These are phyloP conservation scores for Hyaloscypha variabilis DNA, from an alignment of 495 filamentous ascomycete genomes.

Conservation along the genomic window DNA sequence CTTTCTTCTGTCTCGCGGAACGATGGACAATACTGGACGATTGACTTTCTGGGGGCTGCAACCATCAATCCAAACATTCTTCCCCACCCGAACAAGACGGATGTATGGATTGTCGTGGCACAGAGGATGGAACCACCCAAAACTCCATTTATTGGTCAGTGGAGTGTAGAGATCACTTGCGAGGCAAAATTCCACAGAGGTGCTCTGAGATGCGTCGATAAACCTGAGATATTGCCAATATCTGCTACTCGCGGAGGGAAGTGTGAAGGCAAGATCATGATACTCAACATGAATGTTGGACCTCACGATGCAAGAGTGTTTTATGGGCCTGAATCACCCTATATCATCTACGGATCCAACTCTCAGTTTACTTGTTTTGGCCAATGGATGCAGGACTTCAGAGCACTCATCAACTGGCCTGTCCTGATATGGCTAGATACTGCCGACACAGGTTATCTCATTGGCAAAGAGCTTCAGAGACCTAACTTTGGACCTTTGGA, in stretches of 20 bases:
- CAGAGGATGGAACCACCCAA: conserved; percentile 30
- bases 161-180: conserved; percentile 47
- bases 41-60: conserved; percentile 41
- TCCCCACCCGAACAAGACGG: conserved; percentile 45
- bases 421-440: conserved; percentile 14
- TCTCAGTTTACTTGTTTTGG: conserved; percentile 53
- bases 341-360: conserved; percentile 52
- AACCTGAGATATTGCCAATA: conserved; percentile 43
- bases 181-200: conserved; percentile 43
- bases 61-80: conserved; percentile 57
- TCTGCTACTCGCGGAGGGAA: conserved; percentile 42
- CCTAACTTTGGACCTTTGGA: conserved; percentile 43
- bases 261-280: conserved; percentile 42
- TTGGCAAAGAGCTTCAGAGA: conserved; percentile 48
- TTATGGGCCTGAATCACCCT: conserved; percentile 49
- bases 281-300: conserved; percentile 41
- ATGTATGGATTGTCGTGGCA: conserved; percentile 51
- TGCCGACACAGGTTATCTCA: conserved; percentile 34
- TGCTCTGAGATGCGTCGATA: conserved; percentile 41
- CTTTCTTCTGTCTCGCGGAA: conserved; percentile 46
- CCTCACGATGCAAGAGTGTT: conserved; percentile 57
- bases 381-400: conserved; percentile 53
- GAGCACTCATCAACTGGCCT: conserved; percentile 46
- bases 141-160: conserved; percentile 29
- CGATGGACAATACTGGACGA: conserved; percentile 43